Evolutionary conservation across 345 rosid species (phyloP), one percentile per base, ranked within the genome.

Genomic region (Salix brachista): DNA sequence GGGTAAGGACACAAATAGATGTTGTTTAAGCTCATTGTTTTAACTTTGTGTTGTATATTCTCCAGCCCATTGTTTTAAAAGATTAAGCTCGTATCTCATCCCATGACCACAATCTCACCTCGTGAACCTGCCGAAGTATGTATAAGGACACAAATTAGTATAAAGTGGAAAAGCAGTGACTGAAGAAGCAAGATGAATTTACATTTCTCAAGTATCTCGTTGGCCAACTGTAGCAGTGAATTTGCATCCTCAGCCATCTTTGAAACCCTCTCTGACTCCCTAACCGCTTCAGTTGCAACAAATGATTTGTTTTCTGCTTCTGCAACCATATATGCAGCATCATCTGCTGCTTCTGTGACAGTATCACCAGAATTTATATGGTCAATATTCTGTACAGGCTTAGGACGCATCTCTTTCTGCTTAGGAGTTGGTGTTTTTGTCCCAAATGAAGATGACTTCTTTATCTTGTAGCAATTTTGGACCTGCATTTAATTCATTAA

Each of bases 231-330:
- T 3, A 86, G 77, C 48, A 87, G 73, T 4, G 84, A 79, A 41
- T 88, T 84, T 26, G 83, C 73, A 21, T 90, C 91, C 81, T 89
- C 88, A 34, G 88, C 86, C 89, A 89, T 84, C 81, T 78, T 90
- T 32, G 86, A 85, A 69, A 88, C 73, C 81, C 91, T 87, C 78
- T 89, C 97, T 13, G 89, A 89, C 86, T 92, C 98, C 78, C 89
- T 89, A 66, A 89, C 85, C 72, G 97, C 91, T 84, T 84, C 88
- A 67, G 86, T 91, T 34, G 95, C 93, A 30, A 88, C 86, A 77
- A 80, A 83, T 14, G 91, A 82, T 79, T 88, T 92, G 71, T 90
- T 91, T 83, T 92, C 98, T 73, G 98, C 95, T 72, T 94, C 97
- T 0, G 90, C 95, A 25, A 91, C 74, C 78, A 85, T 87, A 81